Conservation (phyloP, 1,139 yeast genomes). For the Saccharomyces hybrid region DNA sequence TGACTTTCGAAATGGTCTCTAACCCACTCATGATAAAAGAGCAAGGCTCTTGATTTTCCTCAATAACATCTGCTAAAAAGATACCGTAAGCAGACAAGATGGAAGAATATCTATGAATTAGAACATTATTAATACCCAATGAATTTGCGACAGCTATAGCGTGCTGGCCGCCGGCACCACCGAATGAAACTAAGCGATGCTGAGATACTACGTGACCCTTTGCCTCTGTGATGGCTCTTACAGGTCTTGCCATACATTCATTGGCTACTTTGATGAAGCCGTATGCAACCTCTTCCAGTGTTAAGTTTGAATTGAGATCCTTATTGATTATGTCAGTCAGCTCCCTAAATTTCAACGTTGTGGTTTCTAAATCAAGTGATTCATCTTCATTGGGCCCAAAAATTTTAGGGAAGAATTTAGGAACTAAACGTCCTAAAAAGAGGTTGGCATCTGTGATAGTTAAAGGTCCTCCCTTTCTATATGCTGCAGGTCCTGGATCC, state of each 20-base stretch:
- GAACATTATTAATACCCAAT: conserved; percentile 39
- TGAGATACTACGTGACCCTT: conserved; percentile 41
- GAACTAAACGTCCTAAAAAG: conserved; percentile 45
- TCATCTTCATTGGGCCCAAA: conserved; percentile 52
- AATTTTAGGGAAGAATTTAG: conserved; percentile 49
- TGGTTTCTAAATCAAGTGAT: conserved; percentile 38
- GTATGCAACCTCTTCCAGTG: conserved; percentile 43
- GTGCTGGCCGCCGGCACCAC: conserved; percentile 57
- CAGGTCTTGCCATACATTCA: conserved; percentile 50
- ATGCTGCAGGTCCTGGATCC: conserved; percentile 58
- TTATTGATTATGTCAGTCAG: conserved; percentile 39
- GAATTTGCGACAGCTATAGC: conserved; percentile 45
- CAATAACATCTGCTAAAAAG: conserved; percentile 49
- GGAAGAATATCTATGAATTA: conserved; percentile 47
- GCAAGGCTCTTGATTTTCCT: conserved; percentile 59
- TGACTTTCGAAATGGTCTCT: conserved; percentile 25
- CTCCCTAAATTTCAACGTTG: conserved; percentile 35
- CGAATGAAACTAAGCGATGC: conserved; percentile 46
- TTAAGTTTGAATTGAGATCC: conserved; percentile 29
- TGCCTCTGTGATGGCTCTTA: conserved; percentile 47
- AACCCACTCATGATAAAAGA: conserved; percentile 32
- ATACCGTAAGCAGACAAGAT: conserved; percentile 52
- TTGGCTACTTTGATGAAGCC: conserved; percentile 50
- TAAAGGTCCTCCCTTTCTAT: conserved; percentile 50
- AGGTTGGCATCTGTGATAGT: conserved; percentile 55